Evolutionary conservation across 208 protist genomes (phyloP).

Genomic region (Phytomonas francai): DNA sequence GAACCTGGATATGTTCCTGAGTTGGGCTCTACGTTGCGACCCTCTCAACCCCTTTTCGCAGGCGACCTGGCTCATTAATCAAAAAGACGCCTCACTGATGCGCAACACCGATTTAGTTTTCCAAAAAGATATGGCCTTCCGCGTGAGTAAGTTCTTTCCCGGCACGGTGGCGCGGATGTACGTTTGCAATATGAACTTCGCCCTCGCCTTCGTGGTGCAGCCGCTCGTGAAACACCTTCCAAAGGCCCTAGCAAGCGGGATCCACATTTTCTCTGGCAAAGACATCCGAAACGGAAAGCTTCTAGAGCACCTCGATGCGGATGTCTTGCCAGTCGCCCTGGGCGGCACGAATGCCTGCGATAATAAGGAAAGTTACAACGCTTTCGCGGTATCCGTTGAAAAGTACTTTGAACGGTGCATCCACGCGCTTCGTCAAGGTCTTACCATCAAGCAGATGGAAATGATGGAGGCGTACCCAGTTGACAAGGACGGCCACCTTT

Average conservation of each 20-base stretch:
- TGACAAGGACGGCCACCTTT: constrained; percentile 25
- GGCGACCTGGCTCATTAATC: constrained; percentile 72
- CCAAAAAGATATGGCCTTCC: constrained; percentile 67
- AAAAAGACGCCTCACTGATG: constrained; percentile 55
- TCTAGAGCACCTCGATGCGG: constrained; percentile 43
- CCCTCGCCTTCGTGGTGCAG: constrained; percentile 57
- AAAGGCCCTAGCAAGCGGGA: constrained; percentile 40
- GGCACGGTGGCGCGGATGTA: constrained; percentile 48
- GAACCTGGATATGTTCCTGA: constrained; percentile 73
- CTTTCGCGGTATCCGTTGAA: constrained; percentile 39
- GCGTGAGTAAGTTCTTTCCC: constrained; percentile 71
- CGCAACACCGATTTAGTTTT: constrained; percentile 66
- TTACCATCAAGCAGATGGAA: constrained; percentile 53
- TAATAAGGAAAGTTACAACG: constrained; percentile 37
- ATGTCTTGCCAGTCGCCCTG: constrained; percentile 58
- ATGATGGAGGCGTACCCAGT: constrained; percentile 55
- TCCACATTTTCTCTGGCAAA: constrained; percentile 44
- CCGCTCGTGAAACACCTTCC: constrained; percentile 61
- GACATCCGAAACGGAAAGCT: constrained; percentile 44
- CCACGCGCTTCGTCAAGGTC: constrained; percentile 17
- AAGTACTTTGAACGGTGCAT: constrained; percentile 43
- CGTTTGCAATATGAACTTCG: constrained; percentile 63
- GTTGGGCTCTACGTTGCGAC: constrained; percentile 46
- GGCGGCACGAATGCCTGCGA: constrained; percentile 68
- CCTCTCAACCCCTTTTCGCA: constrained; percentile 24